Evolutionary conservation across 2,329 filamentous ascomycete genomes (phyloP).

Genomic region (Penicillium paneum): DNA sequence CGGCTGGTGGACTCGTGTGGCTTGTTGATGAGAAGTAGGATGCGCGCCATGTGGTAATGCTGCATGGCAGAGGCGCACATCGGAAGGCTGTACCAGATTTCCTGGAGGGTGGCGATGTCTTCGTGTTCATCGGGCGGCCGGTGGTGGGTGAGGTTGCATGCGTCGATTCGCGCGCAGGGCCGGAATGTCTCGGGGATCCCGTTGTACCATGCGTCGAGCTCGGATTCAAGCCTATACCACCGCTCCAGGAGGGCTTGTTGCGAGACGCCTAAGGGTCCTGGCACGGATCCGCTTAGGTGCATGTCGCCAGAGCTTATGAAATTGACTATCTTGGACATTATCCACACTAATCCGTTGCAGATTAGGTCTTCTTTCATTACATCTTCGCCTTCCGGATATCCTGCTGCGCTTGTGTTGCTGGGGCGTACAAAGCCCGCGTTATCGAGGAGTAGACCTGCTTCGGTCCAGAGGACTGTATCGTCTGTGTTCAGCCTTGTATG

Average conservation of each 20-base stretch:
- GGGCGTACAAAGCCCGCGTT: slow-evolving; percentile 50
- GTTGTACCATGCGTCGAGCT: slow-evolving; percentile 59
- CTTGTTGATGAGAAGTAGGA: slow-evolving; percentile 44
- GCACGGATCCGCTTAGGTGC: slow-evolving; percentile 28
- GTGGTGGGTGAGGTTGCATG: slow-evolving; percentile 26
- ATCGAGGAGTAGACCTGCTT: slow-evolving; percentile 59
- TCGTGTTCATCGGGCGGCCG: slow-evolving; percentile 28
- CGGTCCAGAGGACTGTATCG: slow-evolving; percentile 62
- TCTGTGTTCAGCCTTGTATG: slow-evolving; percentile 60
- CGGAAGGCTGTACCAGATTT: slow-evolving; percentile 63
- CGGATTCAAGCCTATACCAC: slow-evolving; percentile 52
- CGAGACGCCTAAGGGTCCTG: slow-evolving; percentile 33
- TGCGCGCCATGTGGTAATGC: slow-evolving; percentile 46
- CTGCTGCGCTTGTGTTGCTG: slow-evolving; percentile 36
- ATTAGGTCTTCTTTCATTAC: slow-evolving; percentile 62
- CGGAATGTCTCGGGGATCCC: slow-evolving; percentile 60
- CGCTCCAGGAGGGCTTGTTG: slow-evolving; percentile 46
- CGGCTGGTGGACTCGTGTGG: slow-evolving; percentile 45
- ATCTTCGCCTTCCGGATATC: slow-evolving; percentile 37
- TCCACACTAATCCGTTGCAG: slow-evolving; percentile 63
- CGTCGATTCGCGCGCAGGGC: slow-evolving; percentile 52
- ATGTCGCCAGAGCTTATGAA: slow-evolving; percentile 60
- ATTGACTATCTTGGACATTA: slow-evolving; percentile 64
- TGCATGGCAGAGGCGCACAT: slow-evolving; percentile 63
- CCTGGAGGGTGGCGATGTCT: slow-evolving; percentile 45